Base-by-base conservation (phyloP, 2,329 filamentous ascomycete species). In the Trichoderma pleuroti region DNA sequence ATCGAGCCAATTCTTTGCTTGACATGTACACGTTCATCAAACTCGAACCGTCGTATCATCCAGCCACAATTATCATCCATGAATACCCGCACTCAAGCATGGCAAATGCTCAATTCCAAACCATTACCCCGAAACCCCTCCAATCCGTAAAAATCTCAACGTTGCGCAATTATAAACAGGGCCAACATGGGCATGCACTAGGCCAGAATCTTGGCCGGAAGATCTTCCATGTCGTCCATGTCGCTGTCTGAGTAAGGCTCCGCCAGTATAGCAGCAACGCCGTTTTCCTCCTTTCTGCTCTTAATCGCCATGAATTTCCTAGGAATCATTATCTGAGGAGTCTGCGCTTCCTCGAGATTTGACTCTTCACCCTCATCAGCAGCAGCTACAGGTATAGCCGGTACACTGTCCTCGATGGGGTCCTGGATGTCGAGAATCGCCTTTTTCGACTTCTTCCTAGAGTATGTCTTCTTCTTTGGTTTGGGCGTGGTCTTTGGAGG, bases 181-280 rank as follows among this genome's bases (percentile, higher is more conserved):
- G 52, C 64, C 56, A 57, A 52, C 56, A 57, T 36, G 8, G n/a
- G 21, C 26, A 39, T 21, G 36, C 46, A 66, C 68, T 72, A 72
- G 10, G 61, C 26, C 5, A 54, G 14, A 11, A 70, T 46, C 49
- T 57, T 71, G 11, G 79, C 79, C 7, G 82, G 82, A 52, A 84
- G 74, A 70, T 84, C 82, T 67, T 83, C 81, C 82, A 84, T 83
- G 56, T 83, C 82, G 39, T 83, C 81, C 80, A 83, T 82, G 16
- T 77, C 77, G 46, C 80, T 81, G 26, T 79, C 78, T 5, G 76
- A 79, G 16, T 74, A 75, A 14, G 76, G 73, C 26, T 71, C 70
- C 60, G 54, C 52, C n/a, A 72, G 71, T 14, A 57, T 14, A 24
- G 21, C 28, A 34, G 68, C 61, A 18, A 54, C 21, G 12, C 65